Conservation (phyloP, 179 eudicot species). For the Corrigiola litoralis region DNA sequence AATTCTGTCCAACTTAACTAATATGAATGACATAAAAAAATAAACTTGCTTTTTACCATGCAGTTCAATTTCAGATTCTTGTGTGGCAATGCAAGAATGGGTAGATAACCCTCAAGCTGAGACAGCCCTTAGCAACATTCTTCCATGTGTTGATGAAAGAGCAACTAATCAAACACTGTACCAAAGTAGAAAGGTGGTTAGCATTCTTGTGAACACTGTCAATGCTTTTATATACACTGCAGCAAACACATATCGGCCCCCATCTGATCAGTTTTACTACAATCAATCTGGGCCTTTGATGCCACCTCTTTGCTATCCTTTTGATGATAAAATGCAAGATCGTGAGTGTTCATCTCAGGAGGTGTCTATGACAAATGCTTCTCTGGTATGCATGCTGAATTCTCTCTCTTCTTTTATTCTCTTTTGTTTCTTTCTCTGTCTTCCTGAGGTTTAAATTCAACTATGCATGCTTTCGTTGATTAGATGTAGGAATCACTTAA, state of each 20-base stretch:
- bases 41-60: conserved; percentile 15
- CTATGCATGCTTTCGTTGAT: no score
- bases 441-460: no score
- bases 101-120: conserved; percentile 86
- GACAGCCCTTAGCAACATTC: conserved; percentile 88
- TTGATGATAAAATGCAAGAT: conserved; percentile 63
- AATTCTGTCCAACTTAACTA: neutral
- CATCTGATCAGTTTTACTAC: conserved; percentile 47
- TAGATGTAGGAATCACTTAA: no score
- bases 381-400: conserved; percentile 45
- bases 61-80: conserved; percentile 79
- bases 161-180: conserved; percentile 68
- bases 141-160: conserved; percentile 88
- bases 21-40: no score
- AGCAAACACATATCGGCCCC: conserved; percentile 61
- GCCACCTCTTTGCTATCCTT: conserved; percentile 85
- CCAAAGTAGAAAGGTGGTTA: conserved; percentile 61
- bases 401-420: neutral
- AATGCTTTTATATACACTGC: conserved; percentile 62
- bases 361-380: conserved; percentile 68
- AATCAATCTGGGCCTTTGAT: conserved; percentile 85
- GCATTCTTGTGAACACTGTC: conserved; percentile 49
- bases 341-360: conserved; percentile 52
- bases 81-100: conserved; percentile 98
- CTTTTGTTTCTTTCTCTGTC: neutral